A percentile compares a stretch with the other conserved stretches of the same genome.
Conservation (phyloP, 2,329 filamentous ascomycete genomes). For the Scorias spongiosa region DNA sequence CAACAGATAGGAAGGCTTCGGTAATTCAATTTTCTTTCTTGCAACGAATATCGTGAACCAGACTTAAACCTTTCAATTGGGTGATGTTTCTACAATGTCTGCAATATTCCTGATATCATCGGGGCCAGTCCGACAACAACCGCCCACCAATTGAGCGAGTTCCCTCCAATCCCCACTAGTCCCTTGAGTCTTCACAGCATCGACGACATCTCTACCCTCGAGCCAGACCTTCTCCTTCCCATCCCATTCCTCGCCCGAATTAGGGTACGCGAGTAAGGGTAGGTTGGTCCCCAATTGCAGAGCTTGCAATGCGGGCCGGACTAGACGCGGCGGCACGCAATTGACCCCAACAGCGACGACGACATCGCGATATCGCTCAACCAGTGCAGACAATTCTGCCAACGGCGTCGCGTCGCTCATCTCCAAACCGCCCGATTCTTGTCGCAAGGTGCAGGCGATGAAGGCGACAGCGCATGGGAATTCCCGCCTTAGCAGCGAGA, state of each 20-base stretch:
- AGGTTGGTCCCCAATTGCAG: slow-evolving; percentile 13
- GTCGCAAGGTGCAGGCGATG: slow-evolving; percentile 26
- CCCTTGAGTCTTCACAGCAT: neutral
- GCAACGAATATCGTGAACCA: too few relatives aligned
- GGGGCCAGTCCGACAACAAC: slow-evolving; percentile 32
- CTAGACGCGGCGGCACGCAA: slow-evolving; percentile 25
- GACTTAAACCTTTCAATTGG: too few relatives aligned
- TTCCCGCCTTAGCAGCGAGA: slow-evolving; percentile 23
- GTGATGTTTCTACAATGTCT: too few relatives aligned
- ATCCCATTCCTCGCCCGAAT: slow-evolving; percentile 33
- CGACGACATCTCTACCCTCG: neutral
- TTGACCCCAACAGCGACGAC: slow-evolving; percentile 32
- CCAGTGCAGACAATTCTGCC: slow-evolving; percentile 15
- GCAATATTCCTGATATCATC: slow-evolving; percentile 17
- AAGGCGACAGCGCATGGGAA: slow-evolving; percentile 24
- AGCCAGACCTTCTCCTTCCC: slow-evolving; percentile 22
- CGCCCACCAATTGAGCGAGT: slow-evolving; percentile 30
- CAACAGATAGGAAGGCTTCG: too few relatives aligned
- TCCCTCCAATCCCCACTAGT: slow-evolving; percentile 5
- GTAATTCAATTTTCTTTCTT: too few relatives aligned
- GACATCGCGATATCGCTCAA: slow-evolving; percentile 15
- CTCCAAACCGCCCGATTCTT: slow-evolving; percentile 14
- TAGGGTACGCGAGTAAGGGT: slow-evolving; percentile 28
- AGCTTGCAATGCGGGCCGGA: slow-evolving; percentile 18
- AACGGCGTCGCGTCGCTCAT: slow-evolving; percentile 29